phyloP scores from a whole-genome alignment of 495 filamentous ascomycete species.

The Pseudoneurospora amorphoporcata region DNA sequence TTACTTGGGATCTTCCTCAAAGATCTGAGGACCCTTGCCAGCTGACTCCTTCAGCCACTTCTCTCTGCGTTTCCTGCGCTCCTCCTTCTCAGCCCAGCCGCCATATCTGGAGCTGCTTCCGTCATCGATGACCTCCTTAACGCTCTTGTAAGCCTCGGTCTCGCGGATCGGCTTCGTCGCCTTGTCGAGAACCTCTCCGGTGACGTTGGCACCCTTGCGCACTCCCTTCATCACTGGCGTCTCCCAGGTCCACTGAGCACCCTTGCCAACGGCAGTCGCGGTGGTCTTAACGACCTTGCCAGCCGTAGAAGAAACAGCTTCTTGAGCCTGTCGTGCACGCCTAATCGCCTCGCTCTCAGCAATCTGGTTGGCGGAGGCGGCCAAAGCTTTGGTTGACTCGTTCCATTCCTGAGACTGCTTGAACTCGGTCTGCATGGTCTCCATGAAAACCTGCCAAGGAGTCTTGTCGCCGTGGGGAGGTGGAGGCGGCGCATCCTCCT shows the following conservation, averaged over 20 bases:
- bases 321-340: conserved; percentile 75
- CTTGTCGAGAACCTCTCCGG: conserved; percentile 80
- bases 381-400: conserved; percentile 90
- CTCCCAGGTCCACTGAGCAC: conserved; percentile 95
- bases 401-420: conserved; percentile 99
- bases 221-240: conserved; percentile 86
- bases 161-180: conserved; percentile 87
- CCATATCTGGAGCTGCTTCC: conserved; percentile 93
- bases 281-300: conserved; percentile 73
- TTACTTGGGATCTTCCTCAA: conserved; percentile 84
- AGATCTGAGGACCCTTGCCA: conserved; percentile 42
- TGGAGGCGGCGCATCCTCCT: conserved; percentile 74
- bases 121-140: conserved; percentile 95
- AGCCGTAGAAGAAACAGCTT: conserved; percentile 59
- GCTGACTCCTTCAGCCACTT: conserved; percentile 47
- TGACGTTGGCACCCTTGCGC: conserved; percentile 72
- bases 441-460: conserved; percentile 95
- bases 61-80: conserved; percentile 68
- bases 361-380: conserved; percentile 77
- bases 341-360: conserved; percentile 90
- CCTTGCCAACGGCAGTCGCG: conserved; percentile 73
- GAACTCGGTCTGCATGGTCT: conserved; percentile 85
- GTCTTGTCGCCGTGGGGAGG: conserved; percentile 96
- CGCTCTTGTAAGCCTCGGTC: conserved; percentile 86
- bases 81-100: conserved; percentile 92